A percentile compares a stretch with the other conserved stretches of the same genome.
phyloP scores from a whole-genome alignment of 495 filamentous ascomycete genomes.

The Cercophora newfieldiana region DNA sequence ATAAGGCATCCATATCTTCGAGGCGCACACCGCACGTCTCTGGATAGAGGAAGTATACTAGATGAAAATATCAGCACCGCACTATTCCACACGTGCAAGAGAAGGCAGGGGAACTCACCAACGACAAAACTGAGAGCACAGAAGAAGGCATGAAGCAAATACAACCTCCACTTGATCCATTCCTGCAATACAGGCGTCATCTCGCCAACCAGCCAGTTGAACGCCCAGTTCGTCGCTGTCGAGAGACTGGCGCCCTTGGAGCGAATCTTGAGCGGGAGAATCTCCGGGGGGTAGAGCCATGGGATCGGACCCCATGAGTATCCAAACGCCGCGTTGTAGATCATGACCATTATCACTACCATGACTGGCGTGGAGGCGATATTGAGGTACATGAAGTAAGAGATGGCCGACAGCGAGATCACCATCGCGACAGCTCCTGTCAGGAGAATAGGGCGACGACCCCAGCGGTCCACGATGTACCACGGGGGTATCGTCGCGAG shows the following conservation, averaged over 20 bases:
- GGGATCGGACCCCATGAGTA: slow-evolving; percentile 99
- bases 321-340: slow-evolving; percentile 97
- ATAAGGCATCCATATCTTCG: slow-evolving; percentile 92
- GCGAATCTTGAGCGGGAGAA: slow-evolving; percentile 92
- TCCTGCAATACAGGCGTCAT: slow-evolving; percentile 92
- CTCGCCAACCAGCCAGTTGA: slow-evolving; percentile 95
- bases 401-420: slow-evolving; percentile 85
- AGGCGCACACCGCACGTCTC: slow-evolving; percentile 93
- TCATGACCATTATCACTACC: slow-evolving; percentile 93
- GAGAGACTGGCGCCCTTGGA: slow-evolving; percentile 97
- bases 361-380: slow-evolving; percentile 71
- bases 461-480: slow-evolving; percentile 95
- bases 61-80: background rate
- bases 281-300: slow-evolving; percentile 98
- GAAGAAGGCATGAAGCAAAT: slow-evolving; percentile 95
- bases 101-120: slow-evolving; percentile 60
- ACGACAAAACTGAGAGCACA: slow-evolving; percentile 94
- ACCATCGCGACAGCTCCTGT: slow-evolving; percentile 91
- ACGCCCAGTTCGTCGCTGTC: slow-evolving; percentile 96
- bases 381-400: slow-evolving; percentile 93
- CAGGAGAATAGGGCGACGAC: slow-evolving; percentile 84
- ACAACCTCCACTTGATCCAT: slow-evolving; percentile 87
- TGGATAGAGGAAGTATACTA: slow-evolving; percentile 95
- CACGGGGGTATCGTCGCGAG: slow-evolving; percentile 91
- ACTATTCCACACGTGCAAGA: slow-evolving; percentile 28